Conservation (phyloP, 257 asterid genomes). For the Scutellaria barbata region DNA sequence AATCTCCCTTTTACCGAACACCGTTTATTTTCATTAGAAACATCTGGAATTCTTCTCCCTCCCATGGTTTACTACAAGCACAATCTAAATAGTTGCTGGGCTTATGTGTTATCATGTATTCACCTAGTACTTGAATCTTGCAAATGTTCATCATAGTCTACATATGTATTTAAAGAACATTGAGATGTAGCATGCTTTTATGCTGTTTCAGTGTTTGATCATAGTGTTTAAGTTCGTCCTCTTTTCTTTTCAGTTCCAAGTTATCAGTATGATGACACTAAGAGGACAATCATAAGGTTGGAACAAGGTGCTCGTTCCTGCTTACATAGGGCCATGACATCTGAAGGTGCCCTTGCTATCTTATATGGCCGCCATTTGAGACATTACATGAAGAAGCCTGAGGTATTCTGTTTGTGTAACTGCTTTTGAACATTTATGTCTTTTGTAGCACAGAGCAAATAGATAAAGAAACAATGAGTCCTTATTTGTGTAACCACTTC, state of each 20-base stretch:
- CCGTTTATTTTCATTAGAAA: constrained; percentile 10
- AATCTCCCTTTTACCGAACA: background rate
- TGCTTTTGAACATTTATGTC: constrained; percentile 25
- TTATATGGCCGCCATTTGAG: constrained; percentile 81
- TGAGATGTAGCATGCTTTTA: constrained; percentile 25
- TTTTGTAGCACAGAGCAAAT: background rate
- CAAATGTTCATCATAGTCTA: background rate
- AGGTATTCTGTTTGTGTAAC: constrained; percentile 55
- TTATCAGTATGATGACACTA: constrained; percentile 70
- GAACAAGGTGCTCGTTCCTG: constrained; percentile 77
- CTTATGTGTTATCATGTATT: constrained; percentile 16
- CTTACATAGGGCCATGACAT: constrained; percentile 71
- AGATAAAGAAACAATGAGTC: constrained; percentile 1
- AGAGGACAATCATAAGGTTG: constrained; percentile 80
- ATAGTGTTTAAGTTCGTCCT: constrained; percentile 33
- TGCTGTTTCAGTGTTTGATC: constrained; percentile 3
- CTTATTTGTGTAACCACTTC: constrained; percentile 1
- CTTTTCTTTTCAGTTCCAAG: constrained; percentile 57
- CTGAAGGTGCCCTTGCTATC: constrained; percentile 80
- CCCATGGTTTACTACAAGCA: background rate
- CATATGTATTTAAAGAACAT: background rate
- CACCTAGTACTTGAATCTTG: background rate
- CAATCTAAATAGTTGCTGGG: background rate
- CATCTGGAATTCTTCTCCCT: background rate
- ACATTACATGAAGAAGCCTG: constrained; percentile 76